These are phyloP conservation scores for Syzygium grande DNA, from an alignment of 345 rosid species.

Conservation along the genomic window DNA sequence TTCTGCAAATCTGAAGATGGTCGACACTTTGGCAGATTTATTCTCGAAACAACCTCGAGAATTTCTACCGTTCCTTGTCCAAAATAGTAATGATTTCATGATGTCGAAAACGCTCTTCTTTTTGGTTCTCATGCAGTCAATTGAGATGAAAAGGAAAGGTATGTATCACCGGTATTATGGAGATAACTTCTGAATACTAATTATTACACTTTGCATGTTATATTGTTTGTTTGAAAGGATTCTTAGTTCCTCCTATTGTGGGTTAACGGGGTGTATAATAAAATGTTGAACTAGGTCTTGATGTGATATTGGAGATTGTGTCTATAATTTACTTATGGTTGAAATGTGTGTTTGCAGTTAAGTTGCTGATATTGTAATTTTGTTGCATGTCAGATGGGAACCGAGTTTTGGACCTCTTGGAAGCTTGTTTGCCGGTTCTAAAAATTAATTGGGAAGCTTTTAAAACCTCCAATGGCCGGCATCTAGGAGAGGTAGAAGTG, in stretches of 20 bases:
- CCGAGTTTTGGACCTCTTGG: constrained; percentile 41
- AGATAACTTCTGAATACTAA: not conserved
- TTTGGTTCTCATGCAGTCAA: constrained; percentile 65
- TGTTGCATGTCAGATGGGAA: constrained; percentile 29
- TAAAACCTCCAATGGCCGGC: constrained; percentile 23
- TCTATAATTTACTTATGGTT: not conserved
- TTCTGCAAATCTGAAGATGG: constrained; percentile 46
- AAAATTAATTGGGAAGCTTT: constrained; percentile 62
- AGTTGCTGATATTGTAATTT: constrained; percentile 8
- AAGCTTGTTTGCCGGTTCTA: constrained; percentile 60
- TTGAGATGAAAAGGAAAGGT: constrained; percentile 25
- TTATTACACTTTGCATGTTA: not conserved
- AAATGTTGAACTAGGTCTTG: not conserved
- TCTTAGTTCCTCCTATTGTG: not conserved
- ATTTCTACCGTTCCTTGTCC: constrained; percentile 42
- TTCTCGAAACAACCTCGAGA: constrained; percentile 41
- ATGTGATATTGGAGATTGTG: not conserved
- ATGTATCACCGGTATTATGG: constrained; percentile 3
- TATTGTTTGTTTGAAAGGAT: not conserved
- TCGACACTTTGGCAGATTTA: constrained; percentile 48
- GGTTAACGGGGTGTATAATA: not conserved
- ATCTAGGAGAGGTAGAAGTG: constrained; percentile 41
- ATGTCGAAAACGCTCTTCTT: constrained; percentile 59
- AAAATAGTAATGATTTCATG: constrained; percentile 33
- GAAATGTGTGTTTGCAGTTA: not conserved